Percentiles rank a stretch among this genome's conserved stretches.
Evolutionary conservation across 2,329 filamentous ascomycete species (phyloP).

Genomic region (Trichoderma sp.): DNA sequence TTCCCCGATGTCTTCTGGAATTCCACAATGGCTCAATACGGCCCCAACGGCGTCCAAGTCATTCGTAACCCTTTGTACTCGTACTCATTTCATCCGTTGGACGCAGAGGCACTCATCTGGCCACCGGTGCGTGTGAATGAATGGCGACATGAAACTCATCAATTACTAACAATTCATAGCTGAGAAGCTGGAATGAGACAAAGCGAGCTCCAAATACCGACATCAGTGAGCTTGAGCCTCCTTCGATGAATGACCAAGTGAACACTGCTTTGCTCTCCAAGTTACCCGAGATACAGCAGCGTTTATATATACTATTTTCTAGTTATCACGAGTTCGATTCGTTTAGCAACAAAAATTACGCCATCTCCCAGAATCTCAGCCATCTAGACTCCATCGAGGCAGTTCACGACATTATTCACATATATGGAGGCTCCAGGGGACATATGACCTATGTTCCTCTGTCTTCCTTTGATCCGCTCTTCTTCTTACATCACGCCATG

Average conservation of each 20-base stretch:
- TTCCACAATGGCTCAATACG: conserved; percentile 50
- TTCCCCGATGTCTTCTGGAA: conserved; percentile 47
- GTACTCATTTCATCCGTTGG: conserved; percentile 60
- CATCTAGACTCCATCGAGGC: conserved; percentile 64
- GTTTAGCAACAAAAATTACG: conserved; percentile 69
- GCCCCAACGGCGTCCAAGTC: conserved; percentile 53
- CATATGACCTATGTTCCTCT: conserved; percentile 71
- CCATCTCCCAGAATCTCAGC: conserved; percentile 44
- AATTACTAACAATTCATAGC: conserved; percentile 37
- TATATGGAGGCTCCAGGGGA: conserved; percentile 56
- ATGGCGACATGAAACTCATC: background rate
- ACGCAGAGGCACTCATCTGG: conserved; percentile 56
- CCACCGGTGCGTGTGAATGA: conserved; percentile 49
- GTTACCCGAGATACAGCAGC: conserved; percentile 55
- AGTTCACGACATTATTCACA: conserved; percentile 63
- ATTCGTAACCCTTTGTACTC: conserved; percentile 63
- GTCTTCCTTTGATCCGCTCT: conserved; percentile 76
- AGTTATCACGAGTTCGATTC: conserved; percentile 65
- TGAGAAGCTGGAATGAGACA: conserved; percentile 59
- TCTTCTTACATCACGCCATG: conserved; percentile 75
- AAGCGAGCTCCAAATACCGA: conserved; percentile 51
- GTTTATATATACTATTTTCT: conserved; percentile 66
- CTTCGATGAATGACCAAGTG: conserved; percentile 60
- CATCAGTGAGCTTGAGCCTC: conserved; percentile 30
- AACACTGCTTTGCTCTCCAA: conserved; percentile 45